Percentiles rank a stretch among this genome's conserved stretches.
Conservation (phyloP, 2,329 filamentous ascomycete genomes). For the Mycosphaerella arachidis region DNA sequence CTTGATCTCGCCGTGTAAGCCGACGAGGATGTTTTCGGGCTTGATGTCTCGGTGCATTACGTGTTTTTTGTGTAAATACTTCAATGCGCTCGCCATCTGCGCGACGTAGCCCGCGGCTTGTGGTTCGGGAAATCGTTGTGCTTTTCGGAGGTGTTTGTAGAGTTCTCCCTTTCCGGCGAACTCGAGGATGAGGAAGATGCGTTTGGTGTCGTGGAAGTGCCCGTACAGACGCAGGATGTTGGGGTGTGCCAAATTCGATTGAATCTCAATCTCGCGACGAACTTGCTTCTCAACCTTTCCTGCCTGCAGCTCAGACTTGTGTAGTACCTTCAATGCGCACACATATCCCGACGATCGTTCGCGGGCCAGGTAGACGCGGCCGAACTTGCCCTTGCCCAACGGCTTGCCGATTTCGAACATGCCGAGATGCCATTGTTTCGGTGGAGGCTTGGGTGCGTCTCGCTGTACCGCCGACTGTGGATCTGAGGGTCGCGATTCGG, state of each 20-base stretch:
- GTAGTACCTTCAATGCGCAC: conserved; percentile 79
- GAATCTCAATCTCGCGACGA: conserved; percentile 82
- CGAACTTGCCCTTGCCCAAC: conserved; percentile 82
- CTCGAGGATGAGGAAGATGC: conserved; percentile 82
- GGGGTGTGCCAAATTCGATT: conserved; percentile 79
- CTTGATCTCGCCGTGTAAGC: conserved; percentile 96
- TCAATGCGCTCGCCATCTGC: conserved; percentile 83
- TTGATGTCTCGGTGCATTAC: conserved; percentile 98
- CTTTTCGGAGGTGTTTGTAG: conserved; percentile 78
- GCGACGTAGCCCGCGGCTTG: conserved; percentile 83
- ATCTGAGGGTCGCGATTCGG: conserved; percentile 29
- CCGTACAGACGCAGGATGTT: conserved; percentile 81
- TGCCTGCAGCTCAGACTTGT: conserved; percentile 77
- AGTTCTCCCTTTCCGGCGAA: conserved; percentile 82
- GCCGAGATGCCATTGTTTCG: conserved; percentile 70
- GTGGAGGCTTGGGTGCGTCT: conserved; percentile 34
- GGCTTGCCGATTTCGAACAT: conserved; percentile 93
- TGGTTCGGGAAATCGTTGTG: conserved; percentile 77
- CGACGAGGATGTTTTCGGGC: conserved; percentile 93
- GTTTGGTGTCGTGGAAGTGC: conserved; percentile 84
- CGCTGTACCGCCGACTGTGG: conserved; percentile 20
- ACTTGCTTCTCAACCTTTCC: conserved; percentile 84
- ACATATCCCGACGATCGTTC: conserved; percentile 76
- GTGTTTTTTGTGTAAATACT: conserved; percentile 92
- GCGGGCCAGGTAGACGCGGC: conserved; percentile 77